Evolutionary conservation across 768 basidiomycete species (phyloP), one percentile per base, ranked within the genome.

Genomic region (Rubroboletus pulcherrimus): DNA sequence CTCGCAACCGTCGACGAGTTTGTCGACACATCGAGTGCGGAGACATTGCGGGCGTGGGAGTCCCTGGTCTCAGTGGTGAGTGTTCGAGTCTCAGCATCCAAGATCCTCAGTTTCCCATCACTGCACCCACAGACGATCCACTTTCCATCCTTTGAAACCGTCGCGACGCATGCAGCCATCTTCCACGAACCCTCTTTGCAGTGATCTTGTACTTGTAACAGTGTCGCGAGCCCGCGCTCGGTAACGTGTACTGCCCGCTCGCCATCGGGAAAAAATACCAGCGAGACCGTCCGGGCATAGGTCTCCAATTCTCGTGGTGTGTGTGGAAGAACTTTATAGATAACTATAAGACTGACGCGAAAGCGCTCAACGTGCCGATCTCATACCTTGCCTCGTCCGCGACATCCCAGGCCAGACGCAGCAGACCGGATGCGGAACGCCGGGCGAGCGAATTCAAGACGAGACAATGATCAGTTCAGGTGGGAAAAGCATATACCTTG

Each of bases 231-330:
- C 5, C 14, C 29, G 50, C 10, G 3, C 7, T 43, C 5, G 34
- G 49, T 44, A 21, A 55, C 50, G 6, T 55, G 54, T 11, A 53
- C 21, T 17, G 50, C 54, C 19, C 35, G 41, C 34, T 55, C 26
- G 15, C 35, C 29, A 26, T 34, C 40, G 7, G 54, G 54, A 44
- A 55, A 55, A 37, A 55, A 53, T 17, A 7, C 49, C n/a, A 55
- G 34, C n/a, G 54, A 55, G 30, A 19, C 10, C 3, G 54, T 43
- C 29, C 2, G 30, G 14, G 5, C 12, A 37, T 40, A 45, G n/a
- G 41, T 51, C 17, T 43, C 12, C 1, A 49, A 30, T 38, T 49
- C 19, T 15, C 29, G 52, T 38, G 52, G 46, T 21, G 35, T 8
- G 19, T 35, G 34, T 15, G 3, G 19, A 30, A 49, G 24, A 21